A percentile compares a stretch with the other conserved stretches of the same genome.
These are phyloP conservation scores for Xerophyta viscosa DNA, from an alignment of 106 monocot species.

Conservation along the genomic window DNA sequence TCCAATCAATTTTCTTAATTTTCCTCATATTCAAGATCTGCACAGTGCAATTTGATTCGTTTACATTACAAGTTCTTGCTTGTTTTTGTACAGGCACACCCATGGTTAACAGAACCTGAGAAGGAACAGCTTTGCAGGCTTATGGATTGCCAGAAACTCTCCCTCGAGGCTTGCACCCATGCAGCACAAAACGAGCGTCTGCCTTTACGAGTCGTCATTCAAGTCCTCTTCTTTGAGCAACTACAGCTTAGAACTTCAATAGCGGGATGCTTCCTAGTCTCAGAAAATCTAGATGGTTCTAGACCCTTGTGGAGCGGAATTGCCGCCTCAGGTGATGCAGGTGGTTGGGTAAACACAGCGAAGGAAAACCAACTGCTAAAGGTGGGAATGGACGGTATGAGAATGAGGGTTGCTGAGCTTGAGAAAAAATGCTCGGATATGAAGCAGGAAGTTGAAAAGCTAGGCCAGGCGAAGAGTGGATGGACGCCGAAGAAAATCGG, in stretches of 20 bases:
- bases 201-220: slow-evolving; percentile 17
- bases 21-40: no score
- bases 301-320: neutral
- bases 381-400: slow-evolving; percentile 40
- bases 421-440: slow-evolving; percentile 38
- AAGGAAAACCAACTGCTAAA: slow-evolving; percentile 40
- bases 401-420: slow-evolving; percentile 32
- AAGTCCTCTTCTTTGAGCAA: slow-evolving; percentile 27
- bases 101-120: slow-evolving; percentile 7
- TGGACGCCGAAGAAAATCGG: slow-evolving; percentile 31
- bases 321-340: slow-evolving; percentile 2
- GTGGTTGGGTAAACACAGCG: slow-evolving; percentile 26
- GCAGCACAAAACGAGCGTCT: slow-evolving; percentile 23
- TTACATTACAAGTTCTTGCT: no score
- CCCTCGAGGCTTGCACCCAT: slow-evolving; percentile 8
- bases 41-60: no score
- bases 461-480: slow-evolving; percentile 15
- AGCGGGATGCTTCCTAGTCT: slow-evolving; percentile 9
- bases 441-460: slow-evolving; percentile 35
- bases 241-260: slow-evolving; percentile 10
- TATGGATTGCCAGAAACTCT: slow-evolving; percentile 15
- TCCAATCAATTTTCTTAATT: no score
- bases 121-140: slow-evolving; percentile 9
- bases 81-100: slow-evolving; percentile 4
- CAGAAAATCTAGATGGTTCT: slow-evolving; percentile 10